These are phyloP conservation scores for Collybiopsis confluens DNA, from an alignment of 768 basidiomycete genomes.

Conservation along the genomic window DNA sequence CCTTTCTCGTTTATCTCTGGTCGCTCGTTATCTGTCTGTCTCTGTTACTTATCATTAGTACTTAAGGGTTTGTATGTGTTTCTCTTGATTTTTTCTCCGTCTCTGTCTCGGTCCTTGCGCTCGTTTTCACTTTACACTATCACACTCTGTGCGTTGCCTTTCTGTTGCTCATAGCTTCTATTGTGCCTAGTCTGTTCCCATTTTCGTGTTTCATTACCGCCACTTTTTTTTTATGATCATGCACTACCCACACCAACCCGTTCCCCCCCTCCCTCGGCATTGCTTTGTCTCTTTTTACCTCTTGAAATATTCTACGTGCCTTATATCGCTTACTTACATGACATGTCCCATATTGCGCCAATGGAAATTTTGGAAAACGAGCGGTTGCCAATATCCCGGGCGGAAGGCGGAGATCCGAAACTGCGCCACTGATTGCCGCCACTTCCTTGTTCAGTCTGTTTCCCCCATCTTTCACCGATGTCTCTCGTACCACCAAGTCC, in stretches of 20 bases:
- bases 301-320: conserved; percentile 33
- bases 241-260: conserved; percentile 12
- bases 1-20: conserved; percentile 9
- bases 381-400: neutral
- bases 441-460: neutral
- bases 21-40: conserved; percentile 15
- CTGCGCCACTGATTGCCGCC: conserved; percentile 10
- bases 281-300: conserved; percentile 23
- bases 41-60: conserved; percentile 12
- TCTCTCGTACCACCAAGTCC: conserved; percentile 53
- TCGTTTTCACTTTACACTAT: conserved; percentile 13
- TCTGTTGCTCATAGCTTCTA: conserved; percentile 19
- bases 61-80: conserved; percentile 11
- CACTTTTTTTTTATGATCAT: conserved; percentile 15
- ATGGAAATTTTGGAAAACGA: neutral
- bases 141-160: conserved; percentile 21
- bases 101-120: conserved; percentile 11
- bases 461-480: conserved; percentile 28
- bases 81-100: neutral
- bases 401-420: neutral
- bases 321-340: conserved; percentile 40
- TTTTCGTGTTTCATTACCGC: conserved; percentile 16
- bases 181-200: conserved; percentile 13
- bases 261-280: neutral
- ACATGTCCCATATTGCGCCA: conserved; percentile 23